Conservation (phyloP, 306 rosid genomes). For the Acacia melanoxylon region DNA sequence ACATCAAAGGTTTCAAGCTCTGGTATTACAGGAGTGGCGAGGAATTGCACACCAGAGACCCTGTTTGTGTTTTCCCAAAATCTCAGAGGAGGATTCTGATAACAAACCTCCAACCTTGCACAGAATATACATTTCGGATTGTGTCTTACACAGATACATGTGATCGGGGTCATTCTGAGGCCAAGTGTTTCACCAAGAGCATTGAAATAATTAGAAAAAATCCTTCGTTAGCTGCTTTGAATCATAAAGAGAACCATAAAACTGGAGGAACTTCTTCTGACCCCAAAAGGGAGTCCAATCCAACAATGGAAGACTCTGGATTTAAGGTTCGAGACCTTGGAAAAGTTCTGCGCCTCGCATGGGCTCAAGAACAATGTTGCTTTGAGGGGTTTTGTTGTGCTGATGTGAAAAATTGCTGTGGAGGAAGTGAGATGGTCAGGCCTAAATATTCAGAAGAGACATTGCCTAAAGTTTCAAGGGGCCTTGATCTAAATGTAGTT, state of each 20-base stretch:
- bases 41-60: conserved; percentile 67
- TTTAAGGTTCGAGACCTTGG: conserved; percentile 97
- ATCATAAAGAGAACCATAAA: conserved; percentile 45
- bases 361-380: conserved; percentile 83
- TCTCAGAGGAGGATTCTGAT: conserved; percentile 86
- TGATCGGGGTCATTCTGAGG: conserved; percentile 98
- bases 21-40: conserved; percentile 88
- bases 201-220: conserved; percentile 71
- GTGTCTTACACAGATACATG: conserved; percentile 69
- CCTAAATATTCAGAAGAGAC: conserved; percentile 59
- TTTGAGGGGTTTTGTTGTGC: conserved; percentile 77
- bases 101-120: conserved; percentile 87
- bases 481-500: conserved; percentile 86
- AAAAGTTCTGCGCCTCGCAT: conserved; percentile 70
- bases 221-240: conserved; percentile 38
- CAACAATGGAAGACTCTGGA: conserved; percentile 52
- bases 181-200: conserved; percentile 94
- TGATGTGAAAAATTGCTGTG: conserved; percentile 70
- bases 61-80: conserved; percentile 81
- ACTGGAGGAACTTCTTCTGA: conserved; percentile 53
- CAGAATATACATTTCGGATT: conserved; percentile 85
- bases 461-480: conserved; percentile 61
- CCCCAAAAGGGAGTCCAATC: conserved; percentile 54
- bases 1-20: conserved; percentile 87
- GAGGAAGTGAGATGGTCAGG: conserved; percentile 49